Base-by-base conservation (phyloP, 768 basidiomycete genomes). In the Gymnopilus dilepis region DNA sequence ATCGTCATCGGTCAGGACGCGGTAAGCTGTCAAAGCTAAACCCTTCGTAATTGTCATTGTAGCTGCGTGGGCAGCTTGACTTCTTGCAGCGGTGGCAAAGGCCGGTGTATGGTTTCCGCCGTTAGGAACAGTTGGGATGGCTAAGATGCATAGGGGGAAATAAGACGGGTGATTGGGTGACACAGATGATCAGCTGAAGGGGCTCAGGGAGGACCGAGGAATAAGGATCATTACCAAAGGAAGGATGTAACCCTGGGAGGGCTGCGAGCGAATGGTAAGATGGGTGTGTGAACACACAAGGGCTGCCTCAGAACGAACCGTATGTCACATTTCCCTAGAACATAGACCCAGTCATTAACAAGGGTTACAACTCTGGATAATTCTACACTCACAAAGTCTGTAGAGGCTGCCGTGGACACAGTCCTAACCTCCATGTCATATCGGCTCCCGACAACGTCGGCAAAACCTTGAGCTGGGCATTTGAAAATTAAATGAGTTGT, bases 31-130 rank as follows among this genome's bases (percentile, higher is more conserved):
- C 59, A 82, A 74, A 3, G 91, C 89, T 34, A 92, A 72, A 21
- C 81, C 86, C 65, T 88, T 89, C 31, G 84, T 79, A 28, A 86
- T 75, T 7, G 72, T 69, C 71, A 93, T 80, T 30, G 84, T 84
- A 21, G 80, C 79, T 45, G 78, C 78, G 67, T 92, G 91, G 13
- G 91, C 91, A 62, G 85, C 84, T 40, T 75, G 68, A 42, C 82
- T 86, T 28, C 78, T 77, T 26, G 90, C 87, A 24, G 91, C 80
- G 55, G 76, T 73, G 21, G 88, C 76, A 71, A 92, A 93, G 4
- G 78, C 83, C 9, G 85, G 78, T 1, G 91, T 91, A 67, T 93
- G 91, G 67, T 93, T 93, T n/a, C 86, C 87, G 41, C 90, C 90
- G 53, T 82, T 76, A 6, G 84, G 83, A 63, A 78, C 77, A 6